phyloP scores from a whole-genome alignment of 140 eudicot species.

The Flaveria floridana region DNA sequence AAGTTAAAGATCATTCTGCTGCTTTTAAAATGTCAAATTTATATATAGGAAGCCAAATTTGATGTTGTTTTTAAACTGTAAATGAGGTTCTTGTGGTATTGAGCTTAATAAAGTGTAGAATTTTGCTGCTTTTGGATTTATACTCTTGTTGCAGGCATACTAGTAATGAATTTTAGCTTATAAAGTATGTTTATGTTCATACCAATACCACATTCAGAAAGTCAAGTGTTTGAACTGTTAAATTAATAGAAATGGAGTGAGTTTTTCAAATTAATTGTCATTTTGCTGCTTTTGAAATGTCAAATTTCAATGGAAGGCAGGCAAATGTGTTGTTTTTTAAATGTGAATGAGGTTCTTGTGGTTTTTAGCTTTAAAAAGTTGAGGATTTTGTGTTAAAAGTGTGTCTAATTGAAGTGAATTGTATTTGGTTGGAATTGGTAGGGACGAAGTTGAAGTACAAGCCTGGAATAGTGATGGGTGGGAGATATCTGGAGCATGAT shows the following conservation, averaged over 20 bases:
- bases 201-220: too few relatives aligned
- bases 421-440: constrained; percentile 27
- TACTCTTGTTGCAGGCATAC: too few relatives aligned
- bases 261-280: too few relatives aligned
- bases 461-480: constrained; percentile 91
- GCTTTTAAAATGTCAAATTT: neutral
- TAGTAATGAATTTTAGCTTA: too few relatives aligned
- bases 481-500: constrained; percentile 70
- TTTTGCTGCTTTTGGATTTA: too few relatives aligned
- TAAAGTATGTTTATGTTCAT: too few relatives aligned
- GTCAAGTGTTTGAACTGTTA: too few relatives aligned
- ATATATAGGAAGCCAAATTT: neutral
- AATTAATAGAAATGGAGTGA: too few relatives aligned
- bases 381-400: neutral
- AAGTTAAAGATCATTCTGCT: neutral
- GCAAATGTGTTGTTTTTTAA: neutral
- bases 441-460: constrained; percentile 90
- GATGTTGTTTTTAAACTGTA: too few relatives aligned
- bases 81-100: too few relatives aligned
- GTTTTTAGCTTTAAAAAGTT: neutral
- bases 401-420: neutral
- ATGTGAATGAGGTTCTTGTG: neutral
- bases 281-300: neutral
- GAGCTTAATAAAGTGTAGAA: too few relatives aligned
- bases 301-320: neutral